Conservation (phyloP, 345 rosid genomes). For the Pistacia vera region DNA sequence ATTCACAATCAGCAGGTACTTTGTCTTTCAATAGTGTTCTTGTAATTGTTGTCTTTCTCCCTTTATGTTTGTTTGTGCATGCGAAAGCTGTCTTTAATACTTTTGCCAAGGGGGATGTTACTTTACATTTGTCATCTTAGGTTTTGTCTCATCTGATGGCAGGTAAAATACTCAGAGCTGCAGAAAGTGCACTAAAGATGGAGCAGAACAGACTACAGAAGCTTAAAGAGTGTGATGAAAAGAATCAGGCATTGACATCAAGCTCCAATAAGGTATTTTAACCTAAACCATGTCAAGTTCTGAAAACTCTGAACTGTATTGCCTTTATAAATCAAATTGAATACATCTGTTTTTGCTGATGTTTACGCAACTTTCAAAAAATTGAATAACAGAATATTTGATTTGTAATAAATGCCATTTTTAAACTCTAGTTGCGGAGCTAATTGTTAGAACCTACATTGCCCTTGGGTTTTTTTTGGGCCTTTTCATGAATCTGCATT, state of each 20-base stretch:
- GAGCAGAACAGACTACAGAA: slow-evolving; percentile 69
- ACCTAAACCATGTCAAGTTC: background rate
- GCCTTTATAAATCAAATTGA: background rate
- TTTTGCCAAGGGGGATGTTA: background rate
- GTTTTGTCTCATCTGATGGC: slow-evolving; percentile 22
- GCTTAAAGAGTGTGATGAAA: slow-evolving; percentile 58
- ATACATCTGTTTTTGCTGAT: background rate
- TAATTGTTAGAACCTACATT: background rate
- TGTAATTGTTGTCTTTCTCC: background rate
- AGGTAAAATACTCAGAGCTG: slow-evolving; percentile 64
- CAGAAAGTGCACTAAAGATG: slow-evolving; percentile 60
- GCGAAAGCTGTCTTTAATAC: background rate
- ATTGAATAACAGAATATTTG: background rate
- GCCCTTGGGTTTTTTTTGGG: background rate
- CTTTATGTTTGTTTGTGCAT: background rate
- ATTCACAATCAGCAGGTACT: slow-evolving; percentile 43
- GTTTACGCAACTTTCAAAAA: background rate
- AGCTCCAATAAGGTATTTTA: slow-evolving; percentile 56
- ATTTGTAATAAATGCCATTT: background rate
- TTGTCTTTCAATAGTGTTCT: slow-evolving; percentile 3
- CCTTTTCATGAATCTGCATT: background rate
- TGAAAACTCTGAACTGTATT: background rate
- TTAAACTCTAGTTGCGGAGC: background rate
- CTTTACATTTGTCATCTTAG: slow-evolving; percentile 1
- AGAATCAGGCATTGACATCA: slow-evolving; percentile 43